Base-by-base conservation (phyloP, 805 yeast genomes). In the Wickerhamiella nectarea region DNA sequence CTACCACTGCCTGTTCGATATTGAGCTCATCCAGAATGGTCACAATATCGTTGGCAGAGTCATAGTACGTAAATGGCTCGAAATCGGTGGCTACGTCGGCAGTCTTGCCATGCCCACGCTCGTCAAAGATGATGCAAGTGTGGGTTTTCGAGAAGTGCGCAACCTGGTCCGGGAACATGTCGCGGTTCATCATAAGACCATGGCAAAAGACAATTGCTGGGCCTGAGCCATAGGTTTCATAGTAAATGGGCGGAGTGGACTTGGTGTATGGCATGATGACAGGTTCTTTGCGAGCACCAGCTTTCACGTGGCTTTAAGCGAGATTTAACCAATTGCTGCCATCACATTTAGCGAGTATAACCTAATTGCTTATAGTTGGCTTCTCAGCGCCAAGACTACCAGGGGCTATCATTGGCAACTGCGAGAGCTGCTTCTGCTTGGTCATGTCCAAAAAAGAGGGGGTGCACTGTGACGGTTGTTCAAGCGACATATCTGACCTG, bases 401-500 rank as follows among this genome's bases (percentile, higher is more conserved):
- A n/a, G n/a, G n/a, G n/a, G n/a, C n/a, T n/a, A n/a, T n/a, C n/a
- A n/a, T n/a, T n/a, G n/a, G n/a, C n/a, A n/a, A n/a, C n/a, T n/a
- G n/a, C n/a, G n/a, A n/a, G n/a, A n/a, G n/a, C n/a, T n/a, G n/a
- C n/a, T n/a, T 25, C 29, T 11, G 31, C 31, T 28, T 22, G 8
- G 20, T 20, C 20, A 39, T 39, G 42, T 19, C 24, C 25, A 33
- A 34, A 40, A 40, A 18, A 33, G 43, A 40, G n/a, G 43, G 38
- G 11, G 37, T 40, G n/a, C 55, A 53, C 45, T 91, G 99, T 64
- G 98, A 91, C 63, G 85, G 85, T 10, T 91, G 99, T 59, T 79
- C 95, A n/a, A 72, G 94, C 1, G 98, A 91, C 61, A 83, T 96
- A 59, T 87, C 97, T 1, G 78, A 87, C 56, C 67, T 96, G 52